Evolutionary conservation across 1,284 basidiomycete genomes (phyloP).

Genomic region (Malassezia brasiliensis): DNA sequence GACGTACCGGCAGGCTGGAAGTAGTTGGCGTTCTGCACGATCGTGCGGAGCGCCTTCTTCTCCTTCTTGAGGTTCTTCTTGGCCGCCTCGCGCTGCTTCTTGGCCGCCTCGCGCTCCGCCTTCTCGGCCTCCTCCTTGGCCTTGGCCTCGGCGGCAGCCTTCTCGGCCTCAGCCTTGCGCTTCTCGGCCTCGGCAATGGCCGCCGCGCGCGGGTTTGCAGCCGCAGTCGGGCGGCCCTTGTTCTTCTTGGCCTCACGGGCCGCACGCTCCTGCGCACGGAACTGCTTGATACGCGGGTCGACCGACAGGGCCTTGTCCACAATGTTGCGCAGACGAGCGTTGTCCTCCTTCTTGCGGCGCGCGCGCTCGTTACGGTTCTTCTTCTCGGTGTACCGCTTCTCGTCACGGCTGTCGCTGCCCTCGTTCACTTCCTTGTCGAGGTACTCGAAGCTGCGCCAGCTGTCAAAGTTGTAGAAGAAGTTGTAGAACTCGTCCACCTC

Average conservation of each 20-base stretch:
- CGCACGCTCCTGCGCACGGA: conserved; percentile 93
- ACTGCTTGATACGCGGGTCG: conserved; percentile 93
- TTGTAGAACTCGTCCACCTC: conserved; percentile 90
- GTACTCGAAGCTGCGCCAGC: conserved; percentile 96
- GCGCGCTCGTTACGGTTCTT: conserved; percentile 98
- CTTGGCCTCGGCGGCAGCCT: conserved; percentile 61
- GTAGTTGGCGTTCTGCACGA: conserved; percentile 56
- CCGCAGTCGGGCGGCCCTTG: conserved; percentile 51
- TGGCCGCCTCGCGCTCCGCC: conserved; percentile 70
- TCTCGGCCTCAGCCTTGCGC: conserved; percentile 62
- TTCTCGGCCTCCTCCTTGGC: conserved; percentile 52
- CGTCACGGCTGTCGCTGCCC: conserved; percentile 90
- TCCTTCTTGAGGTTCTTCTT: conserved; percentile 47
- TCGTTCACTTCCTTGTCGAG: conserved; percentile 97
- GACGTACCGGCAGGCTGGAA: conserved; percentile 52
- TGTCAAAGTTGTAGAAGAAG: conserved; percentile 99
- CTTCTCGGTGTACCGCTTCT: conserved; percentile 97
- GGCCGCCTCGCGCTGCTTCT: conserved; percentile 72
- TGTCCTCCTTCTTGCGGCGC: conserved; percentile 95
- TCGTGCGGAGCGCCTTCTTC: conserved; percentile 48
- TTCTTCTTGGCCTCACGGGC: conserved; percentile 85
- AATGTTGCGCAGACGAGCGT: conserved; percentile 71
- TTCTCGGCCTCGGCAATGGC: conserved; percentile 50
- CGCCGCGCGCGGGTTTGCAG: conserved; percentile 22
- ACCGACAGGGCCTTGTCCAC: conserved; percentile 76